Evolutionary conservation across 108 stramenopile species (phyloP).

Genomic region (Skeletonema marinoi): DNA sequence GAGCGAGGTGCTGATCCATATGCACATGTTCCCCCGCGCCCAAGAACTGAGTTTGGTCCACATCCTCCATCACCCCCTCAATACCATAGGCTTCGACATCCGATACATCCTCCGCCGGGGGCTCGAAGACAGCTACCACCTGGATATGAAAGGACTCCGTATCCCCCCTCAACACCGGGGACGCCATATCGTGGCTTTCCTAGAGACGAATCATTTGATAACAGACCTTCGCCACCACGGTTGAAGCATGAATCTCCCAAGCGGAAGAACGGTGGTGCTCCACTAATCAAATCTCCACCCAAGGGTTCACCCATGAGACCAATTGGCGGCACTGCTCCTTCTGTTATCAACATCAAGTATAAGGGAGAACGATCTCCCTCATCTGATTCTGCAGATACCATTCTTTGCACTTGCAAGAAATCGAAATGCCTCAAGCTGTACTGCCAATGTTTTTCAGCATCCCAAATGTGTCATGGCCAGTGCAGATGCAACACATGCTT

Average conservation of each 20-base stretch:
- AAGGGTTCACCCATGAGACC: not conserved
- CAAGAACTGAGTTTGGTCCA: not conserved
- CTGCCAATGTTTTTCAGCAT: conserved; percentile 95
- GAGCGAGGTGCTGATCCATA: not conserved
- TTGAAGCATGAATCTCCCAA: not conserved
- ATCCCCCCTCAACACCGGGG: not conserved
- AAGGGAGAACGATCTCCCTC: not conserved
- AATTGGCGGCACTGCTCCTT: not conserved
- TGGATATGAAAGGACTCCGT: not conserved
- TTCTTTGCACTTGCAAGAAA: conserved; percentile 96
- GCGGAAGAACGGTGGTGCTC: not conserved
- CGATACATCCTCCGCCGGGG: not conserved
- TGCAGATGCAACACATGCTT: conserved; percentile 79
- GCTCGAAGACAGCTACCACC: not conserved
- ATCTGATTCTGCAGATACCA: conserved; percentile 7
- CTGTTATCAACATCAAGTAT: not conserved
- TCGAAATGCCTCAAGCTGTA: conserved; percentile 97
- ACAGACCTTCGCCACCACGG: not conserved
- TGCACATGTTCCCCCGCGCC: conserved; percentile 3
- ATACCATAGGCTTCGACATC: not conserved
- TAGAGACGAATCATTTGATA: not conserved
- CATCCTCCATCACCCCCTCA: conserved; percentile 1
- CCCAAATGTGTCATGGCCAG: conserved; percentile 62
- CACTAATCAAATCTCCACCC: not conserved
- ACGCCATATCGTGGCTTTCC: not conserved